Evolutionary conservation across 2,329 filamentous ascomycete species (phyloP), one percentile per base, ranked within the genome.

Genomic region (Colletotrichum sansevieriae): DNA sequence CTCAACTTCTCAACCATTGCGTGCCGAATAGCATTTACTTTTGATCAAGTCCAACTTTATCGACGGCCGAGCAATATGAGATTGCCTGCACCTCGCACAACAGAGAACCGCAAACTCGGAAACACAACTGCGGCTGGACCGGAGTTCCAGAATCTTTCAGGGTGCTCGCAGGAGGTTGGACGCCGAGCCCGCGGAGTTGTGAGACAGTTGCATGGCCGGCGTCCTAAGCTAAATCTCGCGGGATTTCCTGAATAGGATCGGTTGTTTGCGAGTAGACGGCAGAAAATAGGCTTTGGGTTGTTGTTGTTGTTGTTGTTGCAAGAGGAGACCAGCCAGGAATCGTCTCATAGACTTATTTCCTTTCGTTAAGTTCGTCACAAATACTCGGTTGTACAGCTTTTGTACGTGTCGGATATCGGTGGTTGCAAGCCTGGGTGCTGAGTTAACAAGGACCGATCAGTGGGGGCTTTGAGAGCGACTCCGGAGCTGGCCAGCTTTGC

Each of bases 161-260:
- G 54, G 13, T 63, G 35, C 11, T 43, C 35, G 43, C 39, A 41
- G 35, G 43, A 63, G 58, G 33, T 65, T 56, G 62, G 66, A 59
- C 47, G 55, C 52, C 44, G 51, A 58, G 56, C 44, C 44, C 39
- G 52, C 57, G 51, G 67, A 70, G 57, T 68, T 70, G 46, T 63
- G 67, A 70, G 63, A 70, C 57, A 68, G 46, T 55, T 63, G 51
- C 49, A 68, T 20, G 62, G 56, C 65, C 62, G 65, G 55, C 41
- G 55, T 65, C 41, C 55, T 49, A 60, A 58, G 52, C n/a, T 33
- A 47, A 65, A 60, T 65, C 49, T 65, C 54, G 55, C 41, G 55
- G 55, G 61, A 43, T 56, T 68, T 59, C 54, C 62, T 60, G 54
- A 65, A 65, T 39, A 51, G 62, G 65, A 25, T 60, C 63, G 25